Conservation (phyloP, 306 rosid genomes). For the Acacia confusa region DNA sequence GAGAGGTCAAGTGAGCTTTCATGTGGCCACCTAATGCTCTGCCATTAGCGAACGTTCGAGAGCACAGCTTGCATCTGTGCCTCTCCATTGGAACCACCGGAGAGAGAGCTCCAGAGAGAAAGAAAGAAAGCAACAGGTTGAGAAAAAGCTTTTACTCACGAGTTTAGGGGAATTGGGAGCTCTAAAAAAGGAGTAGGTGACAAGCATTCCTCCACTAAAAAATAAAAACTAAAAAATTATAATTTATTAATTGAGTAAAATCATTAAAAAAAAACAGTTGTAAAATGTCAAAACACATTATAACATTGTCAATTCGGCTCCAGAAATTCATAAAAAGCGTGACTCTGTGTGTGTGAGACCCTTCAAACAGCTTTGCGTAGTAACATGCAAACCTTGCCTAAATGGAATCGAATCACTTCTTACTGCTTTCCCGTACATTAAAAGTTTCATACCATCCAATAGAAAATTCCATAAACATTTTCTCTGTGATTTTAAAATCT, state of each 20-base stretch:
- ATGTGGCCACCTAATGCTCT: conserved; percentile 86
- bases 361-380: conserved; percentile 34
- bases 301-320: conserved; percentile 10
- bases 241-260: too few species aligned
- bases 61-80: conserved; percentile 87
- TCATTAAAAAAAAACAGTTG: conserved; percentile 15
- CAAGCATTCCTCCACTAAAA: conserved; percentile 74
- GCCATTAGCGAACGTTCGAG: conserved; percentile 61
- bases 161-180: conserved; percentile 43
- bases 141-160: conserved; percentile 23
- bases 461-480: neutral
- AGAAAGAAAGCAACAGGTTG: conserved; percentile 8
- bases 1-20: conserved; percentile 71
- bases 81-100: conserved; percentile 54
- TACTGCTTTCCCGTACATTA: conserved; percentile 27
- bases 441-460: neutral
- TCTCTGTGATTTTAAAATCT: neutral
- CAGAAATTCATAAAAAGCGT: conserved; percentile 27
- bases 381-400: conserved; percentile 56
- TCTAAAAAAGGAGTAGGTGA: conserved; percentile 58
- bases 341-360: conserved; percentile 21
- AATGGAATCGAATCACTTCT: conserved; percentile 27
- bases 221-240: conserved; percentile 37
- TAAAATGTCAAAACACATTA: conserved; percentile 11
- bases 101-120: neutral